These are phyloP conservation scores for Gomphus bonarii DNA, from an alignment of 1,284 basidiomycete species.

Conservation along the genomic window DNA sequence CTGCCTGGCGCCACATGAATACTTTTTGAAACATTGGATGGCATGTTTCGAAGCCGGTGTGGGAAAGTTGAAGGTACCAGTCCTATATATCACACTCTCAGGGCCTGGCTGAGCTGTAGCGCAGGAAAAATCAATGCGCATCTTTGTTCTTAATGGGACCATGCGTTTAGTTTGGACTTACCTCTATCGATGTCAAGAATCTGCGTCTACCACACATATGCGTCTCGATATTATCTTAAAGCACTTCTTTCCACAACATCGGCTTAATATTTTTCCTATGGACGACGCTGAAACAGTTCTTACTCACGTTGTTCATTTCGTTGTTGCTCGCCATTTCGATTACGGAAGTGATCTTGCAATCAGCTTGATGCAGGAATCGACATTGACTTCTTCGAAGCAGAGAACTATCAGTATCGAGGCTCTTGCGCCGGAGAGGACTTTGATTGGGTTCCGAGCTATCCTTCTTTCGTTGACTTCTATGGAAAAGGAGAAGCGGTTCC, in stretches of 20 bases:
- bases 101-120: conserved; percentile 4
- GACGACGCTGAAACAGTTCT: conserved; percentile 76
- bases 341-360: conserved; percentile 77
- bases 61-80: conserved; percentile 68
- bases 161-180: conserved; percentile 89
- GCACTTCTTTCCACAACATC: conserved; percentile 71
- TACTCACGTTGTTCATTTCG: conserved; percentile 73
- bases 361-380: conserved; percentile 65
- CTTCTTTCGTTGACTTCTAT: conserved; percentile 63
- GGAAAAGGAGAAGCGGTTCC: conserved; percentile 59
- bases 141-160: conserved; percentile 73
- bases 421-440: conserved; percentile 63
- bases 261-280: conserved; percentile 49
- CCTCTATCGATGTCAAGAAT: conserved; percentile 85
- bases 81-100: background rate
- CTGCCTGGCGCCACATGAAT: conserved; percentile 81
- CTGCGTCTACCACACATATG: conserved; percentile 64
- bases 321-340: conserved; percentile 80
- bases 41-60: conserved; percentile 61
- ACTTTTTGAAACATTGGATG: conserved; percentile 79
- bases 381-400: conserved; percentile 32
- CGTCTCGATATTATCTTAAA: conserved; percentile 75
- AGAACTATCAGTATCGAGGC: conserved; percentile 30
- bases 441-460: conserved; percentile 71
- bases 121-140: conserved; percentile 72